Percentiles rank a stretch among this genome's conserved stretches.
Conservation (phyloP, 208 protist species). For the Crithidia fasciculata region DNA sequence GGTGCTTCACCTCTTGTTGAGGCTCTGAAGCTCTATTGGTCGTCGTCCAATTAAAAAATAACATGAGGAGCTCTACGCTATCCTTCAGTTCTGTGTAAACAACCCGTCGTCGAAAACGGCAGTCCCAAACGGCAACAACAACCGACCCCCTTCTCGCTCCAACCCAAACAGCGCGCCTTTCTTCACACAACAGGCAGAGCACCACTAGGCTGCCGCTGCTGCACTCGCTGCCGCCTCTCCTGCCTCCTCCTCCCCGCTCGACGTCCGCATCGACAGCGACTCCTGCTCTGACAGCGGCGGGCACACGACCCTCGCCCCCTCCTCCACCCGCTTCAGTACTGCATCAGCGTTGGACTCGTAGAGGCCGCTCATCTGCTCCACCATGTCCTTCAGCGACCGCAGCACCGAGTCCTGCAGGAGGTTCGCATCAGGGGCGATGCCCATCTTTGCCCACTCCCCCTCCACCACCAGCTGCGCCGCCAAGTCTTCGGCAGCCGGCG, state of each 20-base stretch:
- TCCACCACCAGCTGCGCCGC: slow-evolving; percentile 82
- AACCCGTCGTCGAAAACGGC: too few relatives aligned
- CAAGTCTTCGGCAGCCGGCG: slow-evolving; percentile 75
- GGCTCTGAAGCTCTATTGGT: too few relatives aligned
- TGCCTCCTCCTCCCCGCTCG: slow-evolving; percentile 13
- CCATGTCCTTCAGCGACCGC: slow-evolving; percentile 53
- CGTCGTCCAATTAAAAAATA: too few relatives aligned
- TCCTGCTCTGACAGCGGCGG: slow-evolving; percentile 69
- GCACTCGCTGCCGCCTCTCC: neutral
- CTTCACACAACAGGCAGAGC: neutral
- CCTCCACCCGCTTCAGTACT: slow-evolving; percentile 71
- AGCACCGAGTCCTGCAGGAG: slow-evolving; percentile 72
- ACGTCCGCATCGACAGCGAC: slow-evolving; percentile 26
- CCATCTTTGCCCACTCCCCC: slow-evolving; percentile 70
- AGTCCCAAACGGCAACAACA: neutral
- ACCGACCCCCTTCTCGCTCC: neutral
- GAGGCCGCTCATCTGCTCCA: slow-evolving; percentile 62
- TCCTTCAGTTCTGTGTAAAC: too few relatives aligned
- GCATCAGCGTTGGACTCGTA: slow-evolving; percentile 70
- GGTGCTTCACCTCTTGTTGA: too few relatives aligned
- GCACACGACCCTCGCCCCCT: slow-evolving; percentile 58
- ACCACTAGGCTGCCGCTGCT: too few relatives aligned
- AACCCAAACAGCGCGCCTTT: neutral
- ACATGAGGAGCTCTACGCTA: too few relatives aligned
- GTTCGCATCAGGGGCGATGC: slow-evolving; percentile 56